A percentile compares a stretch with the other conserved stretches of the same genome.
Conservation (phyloP, 2,329 filamentous ascomycete species). For the Hymenoscyphus fructigenus region DNA sequence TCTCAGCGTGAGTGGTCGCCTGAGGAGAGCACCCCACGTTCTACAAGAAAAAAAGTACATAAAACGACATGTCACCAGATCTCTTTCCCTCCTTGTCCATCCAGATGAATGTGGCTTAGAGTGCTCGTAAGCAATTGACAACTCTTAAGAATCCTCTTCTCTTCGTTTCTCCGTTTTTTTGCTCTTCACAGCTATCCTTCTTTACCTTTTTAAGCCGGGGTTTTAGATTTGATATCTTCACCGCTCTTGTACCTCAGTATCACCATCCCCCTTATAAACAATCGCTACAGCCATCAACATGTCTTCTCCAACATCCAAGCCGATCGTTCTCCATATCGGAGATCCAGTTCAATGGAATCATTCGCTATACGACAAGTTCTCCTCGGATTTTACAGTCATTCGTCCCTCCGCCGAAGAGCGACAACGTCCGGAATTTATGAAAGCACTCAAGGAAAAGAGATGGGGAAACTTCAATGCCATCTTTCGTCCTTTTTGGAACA, state of each 20-base stretch:
- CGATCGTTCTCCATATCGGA: conserved; percentile 36
- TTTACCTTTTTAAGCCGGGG: not conserved
- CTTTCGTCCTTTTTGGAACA: conserved; percentile 63
- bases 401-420: conserved; percentile 52
- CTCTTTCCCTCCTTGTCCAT: not conserved
- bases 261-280: not conserved
- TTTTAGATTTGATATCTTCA: not conserved
- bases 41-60: not conserved
- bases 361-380: conserved; percentile 38
- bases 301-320: conserved; percentile 23
- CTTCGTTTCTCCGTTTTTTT: not conserved
- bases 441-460: conserved; percentile 48
- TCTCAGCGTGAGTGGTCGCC: not conserved
- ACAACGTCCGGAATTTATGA: conserved; percentile 48
- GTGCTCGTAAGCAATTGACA: not conserved
- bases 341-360: conserved; percentile 37
- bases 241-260: conserved; percentile 10
- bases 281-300: conserved; percentile 12
- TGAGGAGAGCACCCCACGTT: not conserved
- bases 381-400: conserved; percentile 44
- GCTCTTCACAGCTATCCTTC: not conserved
- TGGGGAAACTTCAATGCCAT: conserved; percentile 55
- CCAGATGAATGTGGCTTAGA: not conserved
- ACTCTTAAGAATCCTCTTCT: not conserved
- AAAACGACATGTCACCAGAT: conserved; percentile 4